A percentile compares a stretch with the other conserved stretches of the same genome.
Conservation (phyloP, 1,284 basidiomycete species). For the Ceratobasidium sp. region DNA sequence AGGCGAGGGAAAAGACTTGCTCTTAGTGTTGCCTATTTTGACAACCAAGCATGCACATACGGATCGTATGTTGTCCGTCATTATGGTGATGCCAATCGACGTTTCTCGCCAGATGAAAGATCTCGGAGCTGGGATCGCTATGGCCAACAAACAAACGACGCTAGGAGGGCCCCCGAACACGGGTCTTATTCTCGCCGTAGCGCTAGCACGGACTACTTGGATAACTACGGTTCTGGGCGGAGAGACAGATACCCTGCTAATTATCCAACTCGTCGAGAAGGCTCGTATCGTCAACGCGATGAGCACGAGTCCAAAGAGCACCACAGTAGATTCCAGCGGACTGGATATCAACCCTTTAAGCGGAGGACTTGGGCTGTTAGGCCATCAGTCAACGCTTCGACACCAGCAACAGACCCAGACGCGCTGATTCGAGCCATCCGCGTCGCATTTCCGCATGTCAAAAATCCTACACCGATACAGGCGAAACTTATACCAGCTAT, state of each 20-base stretch:
- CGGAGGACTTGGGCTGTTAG: background rate
- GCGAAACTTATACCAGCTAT: constrained; percentile 70
- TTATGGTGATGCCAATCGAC: background rate
- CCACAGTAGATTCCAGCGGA: too few species aligned
- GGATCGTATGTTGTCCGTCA: background rate
- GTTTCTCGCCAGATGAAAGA: background rate
- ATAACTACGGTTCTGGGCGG: background rate
- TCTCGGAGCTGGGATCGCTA: background rate
- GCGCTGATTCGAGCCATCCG: constrained; percentile 44
- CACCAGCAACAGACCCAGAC: background rate
- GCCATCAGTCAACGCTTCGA: background rate
- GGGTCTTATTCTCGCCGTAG: background rate
- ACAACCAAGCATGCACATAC: background rate
- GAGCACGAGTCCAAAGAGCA: background rate
- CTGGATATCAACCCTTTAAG: background rate
- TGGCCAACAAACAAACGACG: background rate
- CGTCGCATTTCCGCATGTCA: constrained; percentile 70
- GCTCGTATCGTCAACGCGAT: background rate
- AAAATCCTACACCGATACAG: constrained; percentile 69
- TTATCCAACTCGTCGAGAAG: background rate
- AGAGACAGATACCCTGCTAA: background rate
- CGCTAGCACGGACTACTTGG: background rate
- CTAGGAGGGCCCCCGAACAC: background rate
- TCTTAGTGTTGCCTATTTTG: too few species aligned
- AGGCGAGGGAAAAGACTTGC: background rate